These are phyloP conservation scores for Ceratobasidium sp. DNA, from an alignment of 1,284 basidiomycete species.

Conservation along the genomic window DNA sequence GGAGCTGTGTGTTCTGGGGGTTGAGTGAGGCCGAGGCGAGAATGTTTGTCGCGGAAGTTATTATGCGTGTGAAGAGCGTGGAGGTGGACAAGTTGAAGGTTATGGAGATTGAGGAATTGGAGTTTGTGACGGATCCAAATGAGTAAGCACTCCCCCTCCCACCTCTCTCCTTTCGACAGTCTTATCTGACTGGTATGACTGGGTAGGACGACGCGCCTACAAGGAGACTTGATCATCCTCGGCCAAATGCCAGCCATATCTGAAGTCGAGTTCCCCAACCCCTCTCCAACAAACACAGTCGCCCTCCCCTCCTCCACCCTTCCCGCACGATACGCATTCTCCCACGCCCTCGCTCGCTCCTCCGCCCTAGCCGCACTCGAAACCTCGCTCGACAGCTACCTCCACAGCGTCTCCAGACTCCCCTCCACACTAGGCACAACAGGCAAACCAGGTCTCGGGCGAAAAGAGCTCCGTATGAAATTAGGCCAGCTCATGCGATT, in stretches of 20 bases:
- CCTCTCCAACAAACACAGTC: constrained; percentile 55
- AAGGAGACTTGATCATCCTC: constrained; percentile 91
- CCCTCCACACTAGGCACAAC: constrained; percentile 79
- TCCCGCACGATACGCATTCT: constrained; percentile 87
- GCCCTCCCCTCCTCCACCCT: constrained; percentile 68
- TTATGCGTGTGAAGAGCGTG: constrained; percentile 62
- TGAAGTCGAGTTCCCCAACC: constrained; percentile 53
- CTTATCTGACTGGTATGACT: constrained; percentile 42
- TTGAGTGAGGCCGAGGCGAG: constrained; percentile 80
- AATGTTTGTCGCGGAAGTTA: constrained; percentile 71
- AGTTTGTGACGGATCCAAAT: constrained; percentile 87
- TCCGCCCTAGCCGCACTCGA: constrained; percentile 87
- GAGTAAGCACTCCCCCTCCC: constrained; percentile 66
- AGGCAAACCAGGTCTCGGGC: constrained; percentile 81
- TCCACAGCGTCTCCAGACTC: constrained; percentile 80
- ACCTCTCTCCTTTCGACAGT: neutral
- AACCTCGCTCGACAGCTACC: constrained; percentile 80
- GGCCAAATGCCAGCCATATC: constrained; percentile 70
- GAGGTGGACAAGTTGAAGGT: constrained; percentile 74
- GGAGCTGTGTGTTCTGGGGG: constrained; percentile 90
- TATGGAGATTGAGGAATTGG: constrained; percentile 86
- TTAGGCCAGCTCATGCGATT: constrained; percentile 88
- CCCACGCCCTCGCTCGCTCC: constrained; percentile 87
- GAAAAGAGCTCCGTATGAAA: constrained; percentile 85
- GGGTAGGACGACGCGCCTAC: constrained; percentile 77